A percentile compares a stretch with the other conserved stretches of the same genome.
phyloP scores from a whole-genome alignment of 805 yeast genomes.

The Spathaspora gorwiae region DNA sequence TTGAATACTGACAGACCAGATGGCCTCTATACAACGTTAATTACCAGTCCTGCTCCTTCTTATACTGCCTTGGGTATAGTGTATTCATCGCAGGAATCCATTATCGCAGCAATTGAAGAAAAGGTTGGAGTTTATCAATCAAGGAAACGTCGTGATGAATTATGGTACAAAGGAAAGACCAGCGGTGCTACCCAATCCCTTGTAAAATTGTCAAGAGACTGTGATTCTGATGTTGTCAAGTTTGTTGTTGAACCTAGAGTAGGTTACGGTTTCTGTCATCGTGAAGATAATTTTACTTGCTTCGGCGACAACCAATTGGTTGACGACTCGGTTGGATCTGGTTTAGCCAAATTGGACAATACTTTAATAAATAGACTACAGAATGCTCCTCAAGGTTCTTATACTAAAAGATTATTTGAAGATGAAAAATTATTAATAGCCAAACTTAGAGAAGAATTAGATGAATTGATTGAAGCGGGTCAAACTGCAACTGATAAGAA shows the following conservation, averaged over 20 bases:
- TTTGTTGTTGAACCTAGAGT: constrained; percentile 74
- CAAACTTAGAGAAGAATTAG: constrained; percentile 93
- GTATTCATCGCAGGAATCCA: constrained; percentile 80
- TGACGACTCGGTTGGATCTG: constrained; percentile 49
- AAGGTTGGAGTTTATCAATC: constrained; percentile 91
- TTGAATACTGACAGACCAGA: constrained; percentile 81
- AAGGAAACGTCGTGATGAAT: constrained; percentile 68
- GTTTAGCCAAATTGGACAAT: constrained; percentile 63
- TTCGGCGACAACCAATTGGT: constrained; percentile 47
- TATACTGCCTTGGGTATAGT: constrained; percentile 70
- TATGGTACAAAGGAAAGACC: constrained; percentile 95
- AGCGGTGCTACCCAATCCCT: constrained; percentile 93
- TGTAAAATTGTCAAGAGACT: constrained; percentile 65
- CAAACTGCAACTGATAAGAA: constrained; percentile 11
- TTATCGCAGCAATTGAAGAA: constrained; percentile 74
- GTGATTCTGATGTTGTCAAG: constrained; percentile 89
- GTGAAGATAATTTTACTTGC: constrained; percentile 68
- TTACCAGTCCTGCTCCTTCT: constrained; percentile 61
- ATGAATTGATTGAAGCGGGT: constrained; percentile 85
- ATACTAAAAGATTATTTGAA: constrained; percentile 80
- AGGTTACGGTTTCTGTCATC: constrained; percentile 92
- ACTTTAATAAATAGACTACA: constrained; percentile 58
- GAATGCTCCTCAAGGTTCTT: constrained; percentile 88
- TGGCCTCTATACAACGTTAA: constrained; percentile 80
- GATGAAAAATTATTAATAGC: constrained; percentile 76